phyloP scores from a whole-genome alignment of 805 yeast genomes.

The Saccharomycopsis oosterbeekiorum region DNA sequence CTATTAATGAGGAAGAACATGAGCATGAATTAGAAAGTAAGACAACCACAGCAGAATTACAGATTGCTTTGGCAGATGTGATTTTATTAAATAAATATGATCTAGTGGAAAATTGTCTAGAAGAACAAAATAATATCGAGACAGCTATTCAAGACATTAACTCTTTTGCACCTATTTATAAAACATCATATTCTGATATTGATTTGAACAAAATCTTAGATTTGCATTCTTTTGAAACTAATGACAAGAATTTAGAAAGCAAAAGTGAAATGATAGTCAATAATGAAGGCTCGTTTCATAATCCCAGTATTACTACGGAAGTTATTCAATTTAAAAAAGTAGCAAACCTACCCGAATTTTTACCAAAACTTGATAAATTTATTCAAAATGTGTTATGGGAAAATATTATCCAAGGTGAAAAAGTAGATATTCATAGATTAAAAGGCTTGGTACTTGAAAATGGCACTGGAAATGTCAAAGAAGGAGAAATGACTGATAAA shows the following conservation, averaged over 20 bases:
- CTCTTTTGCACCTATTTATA: constrained; percentile 52
- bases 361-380: constrained; percentile 44
- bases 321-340: constrained; percentile 12
- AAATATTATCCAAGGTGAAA: constrained; percentile 31
- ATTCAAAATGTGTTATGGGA: constrained; percentile 77
- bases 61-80: constrained; percentile 83
- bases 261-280: constrained; percentile 16
- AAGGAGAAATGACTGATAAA: constrained; percentile 40
- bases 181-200: constrained; percentile 68
- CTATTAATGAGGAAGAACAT: constrained; percentile 20
- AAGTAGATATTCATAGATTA: constrained; percentile 65
- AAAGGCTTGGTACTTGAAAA: constrained; percentile 57
- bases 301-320: constrained; percentile 28
- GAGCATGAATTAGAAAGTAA: constrained; percentile 33
- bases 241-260: constrained; percentile 22
- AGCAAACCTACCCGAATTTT: constrained; percentile 25
- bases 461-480: constrained; percentile 26
- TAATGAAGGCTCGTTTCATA: constrained; percentile 31
- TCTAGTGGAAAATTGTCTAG: constrained; percentile 26
- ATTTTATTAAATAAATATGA: constrained; percentile 76
- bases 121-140: constrained; percentile 26
- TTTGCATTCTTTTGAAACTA: constrained; percentile 63
- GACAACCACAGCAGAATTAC: constrained; percentile 76
- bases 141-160: constrained; percentile 47
- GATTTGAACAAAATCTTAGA: constrained; percentile 59